Percentiles rank a stretch among this genome's conserved stretches.
phyloP scores from a whole-genome alignment of 2,329 filamentous ascomycete species.

The Clonostachys rosea region DNA sequence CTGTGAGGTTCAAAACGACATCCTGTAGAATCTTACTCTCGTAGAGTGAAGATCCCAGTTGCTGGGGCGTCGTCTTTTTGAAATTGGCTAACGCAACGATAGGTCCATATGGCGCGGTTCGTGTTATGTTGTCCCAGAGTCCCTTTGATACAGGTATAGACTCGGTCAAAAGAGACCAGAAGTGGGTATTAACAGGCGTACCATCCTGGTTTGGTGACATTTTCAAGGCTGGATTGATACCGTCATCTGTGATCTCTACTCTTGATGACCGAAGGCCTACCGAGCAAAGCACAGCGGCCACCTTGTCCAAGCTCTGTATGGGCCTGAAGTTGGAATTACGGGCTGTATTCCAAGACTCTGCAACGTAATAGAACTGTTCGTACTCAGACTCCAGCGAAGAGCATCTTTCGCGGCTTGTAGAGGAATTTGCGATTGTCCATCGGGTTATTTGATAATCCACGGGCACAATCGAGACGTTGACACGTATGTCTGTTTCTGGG shows the following conservation, averaged over 20 bases:
- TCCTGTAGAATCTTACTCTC: background rate
- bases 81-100: background rate
- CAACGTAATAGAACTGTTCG: too few relatives aligned
- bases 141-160: background rate
- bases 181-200: background rate
- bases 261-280: background rate
- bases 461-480: too few relatives aligned
- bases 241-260: background rate
- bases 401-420: too few relatives aligned
- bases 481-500: too few relatives aligned
- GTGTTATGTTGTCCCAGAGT: background rate
- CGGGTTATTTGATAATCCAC: too few relatives aligned
- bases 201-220: background rate
- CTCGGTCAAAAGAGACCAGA: background rate
- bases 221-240: background rate
- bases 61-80: background rate
- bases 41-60: background rate
- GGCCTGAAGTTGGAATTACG: too few relatives aligned
- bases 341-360: too few relatives aligned
- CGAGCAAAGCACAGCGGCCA: background rate
- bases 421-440: too few relatives aligned
- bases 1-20: background rate
- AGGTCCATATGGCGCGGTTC: background rate
- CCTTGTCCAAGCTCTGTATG: too few relatives aligned
- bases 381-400: too few relatives aligned